Evolutionary conservation across 169 alveolate genomes (phyloP).

Genomic region (Eimeria tenella): DNA sequence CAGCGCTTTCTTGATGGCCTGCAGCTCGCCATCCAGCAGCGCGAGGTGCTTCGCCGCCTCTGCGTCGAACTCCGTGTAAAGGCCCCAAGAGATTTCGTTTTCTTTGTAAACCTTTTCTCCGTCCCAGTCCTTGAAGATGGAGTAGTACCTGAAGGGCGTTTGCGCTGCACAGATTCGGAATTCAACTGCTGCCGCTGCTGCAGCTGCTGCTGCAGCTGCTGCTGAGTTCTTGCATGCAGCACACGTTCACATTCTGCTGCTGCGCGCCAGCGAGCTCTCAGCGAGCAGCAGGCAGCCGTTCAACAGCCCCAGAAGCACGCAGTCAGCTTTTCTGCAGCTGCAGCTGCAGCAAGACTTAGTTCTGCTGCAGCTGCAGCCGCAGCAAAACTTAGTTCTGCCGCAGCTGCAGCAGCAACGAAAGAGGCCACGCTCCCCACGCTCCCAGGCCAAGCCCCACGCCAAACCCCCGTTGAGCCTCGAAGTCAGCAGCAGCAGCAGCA

Average conservation of each 20-base stretch:
- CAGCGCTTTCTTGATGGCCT: slow-evolving; percentile 53
- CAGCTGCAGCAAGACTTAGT: background rate
- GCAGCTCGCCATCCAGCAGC: slow-evolving; percentile 61
- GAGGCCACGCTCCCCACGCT: no score
- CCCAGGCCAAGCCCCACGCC: no score
- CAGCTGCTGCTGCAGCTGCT: no score
- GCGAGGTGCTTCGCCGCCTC: slow-evolving; percentile 63
- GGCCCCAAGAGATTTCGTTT: slow-evolving; percentile 76
- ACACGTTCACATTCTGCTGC: background rate
- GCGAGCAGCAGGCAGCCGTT: background rate
- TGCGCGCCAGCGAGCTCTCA: no score
- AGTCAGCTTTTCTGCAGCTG: no score
- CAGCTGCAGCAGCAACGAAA: no score
- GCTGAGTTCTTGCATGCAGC: background rate
- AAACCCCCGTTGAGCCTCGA: background rate
- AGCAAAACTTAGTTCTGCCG: background rate
- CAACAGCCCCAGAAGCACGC: no score
- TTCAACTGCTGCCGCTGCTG: no score
- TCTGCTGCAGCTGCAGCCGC: background rate
- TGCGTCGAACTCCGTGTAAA: slow-evolving; percentile 75
- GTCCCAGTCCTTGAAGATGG: slow-evolving; percentile 77
- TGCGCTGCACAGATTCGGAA: no score
- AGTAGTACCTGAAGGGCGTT: slow-evolving; percentile 65
- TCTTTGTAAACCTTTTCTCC: slow-evolving; percentile 7
- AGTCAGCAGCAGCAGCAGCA: no score